A percentile compares a stretch with the other conserved stretches of the same genome.
These are phyloP conservation scores for Earliella scabrosa DNA, from an alignment of 1,284 basidiomycete genomes.

Conservation along the genomic window DNA sequence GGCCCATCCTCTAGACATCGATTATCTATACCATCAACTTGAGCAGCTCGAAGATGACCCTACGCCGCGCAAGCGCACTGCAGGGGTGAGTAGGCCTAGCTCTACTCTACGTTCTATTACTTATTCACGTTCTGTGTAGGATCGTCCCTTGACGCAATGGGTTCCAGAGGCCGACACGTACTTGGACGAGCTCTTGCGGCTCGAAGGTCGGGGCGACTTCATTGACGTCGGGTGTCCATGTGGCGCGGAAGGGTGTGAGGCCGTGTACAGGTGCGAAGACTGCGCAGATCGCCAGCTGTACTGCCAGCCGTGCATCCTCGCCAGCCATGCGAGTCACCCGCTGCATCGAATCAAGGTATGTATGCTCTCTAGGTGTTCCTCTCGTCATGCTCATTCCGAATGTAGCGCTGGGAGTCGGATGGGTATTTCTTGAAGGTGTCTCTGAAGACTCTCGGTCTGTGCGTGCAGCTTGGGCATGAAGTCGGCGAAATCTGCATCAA, in stretches of 20 bases:
- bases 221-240: not conserved
- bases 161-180: not conserved
- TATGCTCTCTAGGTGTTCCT: no score
- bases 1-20: not conserved
- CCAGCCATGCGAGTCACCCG: constrained; percentile 1
- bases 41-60: not conserved
- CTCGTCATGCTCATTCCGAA: no score
- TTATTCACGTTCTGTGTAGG: not conserved
- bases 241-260: not conserved
- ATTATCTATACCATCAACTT: not conserved
- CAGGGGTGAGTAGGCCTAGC: constrained; percentile 1
- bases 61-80: constrained; percentile 1
- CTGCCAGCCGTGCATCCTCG: constrained; percentile 9
- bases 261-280: constrained; percentile 10
- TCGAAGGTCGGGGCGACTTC: constrained; percentile 8
- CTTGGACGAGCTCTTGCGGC: constrained; percentile 3
- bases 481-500: constrained; percentile 12
- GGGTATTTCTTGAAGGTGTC: constrained; percentile 9
- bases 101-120: no score
- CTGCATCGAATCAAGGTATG: constrained; percentile 21
- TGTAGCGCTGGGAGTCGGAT: no score
- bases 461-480: constrained; percentile 31
- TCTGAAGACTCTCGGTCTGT: constrained; percentile 24
- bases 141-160: constrained; percentile 11
- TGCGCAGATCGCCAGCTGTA: constrained; percentile 6